These are phyloP conservation scores for Vararia minispora DNA, from an alignment of 768 basidiomycete species.

Conservation along the genomic window DNA sequence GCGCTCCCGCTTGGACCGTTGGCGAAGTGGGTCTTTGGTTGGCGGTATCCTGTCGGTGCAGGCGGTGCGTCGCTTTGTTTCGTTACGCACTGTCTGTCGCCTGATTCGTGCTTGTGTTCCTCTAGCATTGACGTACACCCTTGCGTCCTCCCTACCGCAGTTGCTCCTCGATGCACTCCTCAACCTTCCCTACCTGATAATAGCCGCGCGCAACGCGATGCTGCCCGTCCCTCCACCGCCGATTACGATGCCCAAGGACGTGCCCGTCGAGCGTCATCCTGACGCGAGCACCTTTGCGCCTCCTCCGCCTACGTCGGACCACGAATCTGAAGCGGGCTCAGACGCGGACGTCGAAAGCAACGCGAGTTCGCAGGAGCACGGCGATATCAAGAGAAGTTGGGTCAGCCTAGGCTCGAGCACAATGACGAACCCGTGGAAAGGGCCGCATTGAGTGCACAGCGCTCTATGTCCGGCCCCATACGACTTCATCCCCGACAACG, in stretches of 20 bases:
- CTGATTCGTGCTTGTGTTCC: conserved; percentile 7
- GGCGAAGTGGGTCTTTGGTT: conserved; percentile 50
- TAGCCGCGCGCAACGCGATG: conserved; percentile 51
- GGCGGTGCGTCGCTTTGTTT: conserved; percentile 43
- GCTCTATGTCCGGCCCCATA: no score
- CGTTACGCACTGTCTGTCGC: background rate
- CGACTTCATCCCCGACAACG: no score
- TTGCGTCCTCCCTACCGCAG: conserved; percentile 62
- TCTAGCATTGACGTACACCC: conserved; percentile 56
- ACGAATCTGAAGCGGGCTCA: conserved; percentile 37
- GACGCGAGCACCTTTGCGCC: no score
- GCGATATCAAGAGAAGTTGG: no score
- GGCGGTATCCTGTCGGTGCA: conserved; percentile 64
- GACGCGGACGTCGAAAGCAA: conserved; percentile 65
- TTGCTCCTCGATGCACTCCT: conserved; percentile 54
- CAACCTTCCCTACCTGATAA: conserved; percentile 53
- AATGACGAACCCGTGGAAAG: background rate
- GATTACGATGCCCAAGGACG: no score
- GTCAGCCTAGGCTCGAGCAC: conserved; percentile 34
- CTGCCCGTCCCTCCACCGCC: conserved; percentile 38
- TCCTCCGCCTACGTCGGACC: conserved; percentile 13
- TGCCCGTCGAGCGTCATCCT: no score
- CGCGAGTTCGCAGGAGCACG: no score
- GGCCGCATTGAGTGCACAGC: background rate
- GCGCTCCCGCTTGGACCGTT: conserved; percentile 36